These are phyloP conservation scores for Teratosphaeria zuluensis DNA, from an alignment of 2,329 filamentous ascomycete genomes.

Conservation along the genomic window DNA sequence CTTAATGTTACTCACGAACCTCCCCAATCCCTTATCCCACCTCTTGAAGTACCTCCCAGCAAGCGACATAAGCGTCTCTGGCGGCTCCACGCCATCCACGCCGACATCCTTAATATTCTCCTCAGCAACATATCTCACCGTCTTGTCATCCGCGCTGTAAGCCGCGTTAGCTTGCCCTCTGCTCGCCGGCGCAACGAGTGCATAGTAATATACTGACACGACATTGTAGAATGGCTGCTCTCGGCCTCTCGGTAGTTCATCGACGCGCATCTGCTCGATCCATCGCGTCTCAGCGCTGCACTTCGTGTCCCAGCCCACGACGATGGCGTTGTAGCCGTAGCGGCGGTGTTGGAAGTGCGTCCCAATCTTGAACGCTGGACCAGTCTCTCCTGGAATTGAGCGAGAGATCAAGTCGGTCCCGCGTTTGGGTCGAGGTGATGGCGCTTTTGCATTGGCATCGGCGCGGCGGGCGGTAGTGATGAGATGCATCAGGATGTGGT, in stretches of 20 bases:
- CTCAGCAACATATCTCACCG: slow-evolving; percentile 65
- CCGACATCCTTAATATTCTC: slow-evolving; percentile 57
- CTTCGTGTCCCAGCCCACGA: slow-evolving; percentile 74
- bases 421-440: not conserved
- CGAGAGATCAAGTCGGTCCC: not conserved
- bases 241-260: slow-evolving; percentile 48
- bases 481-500: slow-evolving; percentile 44
- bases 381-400: not conserved
- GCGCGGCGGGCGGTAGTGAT: slow-evolving; percentile 47
- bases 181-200: not conserved
- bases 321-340: slow-evolving; percentile 69
- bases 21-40: slow-evolving; percentile 57
- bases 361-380: slow-evolving; percentile 60
- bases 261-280: slow-evolving; percentile 56
- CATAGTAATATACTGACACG: slow-evolving; percentile 52
- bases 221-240: slow-evolving; percentile 75
- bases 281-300: slow-evolving; percentile 51
- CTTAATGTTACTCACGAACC: slow-evolving; percentile 72
- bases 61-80: slow-evolving; percentile 51
- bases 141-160: slow-evolving; percentile 54
- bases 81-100: slow-evolving; percentile 29
- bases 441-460: slow-evolving; percentile 39
- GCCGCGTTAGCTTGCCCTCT: not conserved
- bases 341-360: slow-evolving; percentile 76
- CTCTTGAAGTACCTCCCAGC: slow-evolving; percentile 84